These are phyloP conservation scores for Cercophora scortea DNA, from an alignment of 495 filamentous ascomycete species.

Conservation along the genomic window DNA sequence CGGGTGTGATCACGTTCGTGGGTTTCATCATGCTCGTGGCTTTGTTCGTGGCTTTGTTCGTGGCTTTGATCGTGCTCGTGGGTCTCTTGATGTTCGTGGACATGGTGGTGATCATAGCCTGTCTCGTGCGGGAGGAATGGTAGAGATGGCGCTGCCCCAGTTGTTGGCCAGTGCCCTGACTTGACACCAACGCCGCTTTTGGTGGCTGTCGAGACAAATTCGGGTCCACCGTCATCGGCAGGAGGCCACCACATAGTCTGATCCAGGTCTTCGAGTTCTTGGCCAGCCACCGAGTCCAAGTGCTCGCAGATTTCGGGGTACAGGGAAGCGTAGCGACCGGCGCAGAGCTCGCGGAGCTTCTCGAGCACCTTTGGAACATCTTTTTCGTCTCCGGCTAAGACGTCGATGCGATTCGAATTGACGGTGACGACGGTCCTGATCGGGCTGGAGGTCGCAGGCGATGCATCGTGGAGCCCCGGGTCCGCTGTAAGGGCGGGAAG, in stretches of 20 bases:
- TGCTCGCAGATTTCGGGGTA: slow-evolving; percentile 15
- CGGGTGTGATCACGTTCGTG: no score
- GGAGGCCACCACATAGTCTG: neutral
- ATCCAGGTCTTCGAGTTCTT: neutral
- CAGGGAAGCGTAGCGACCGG: slow-evolving; percentile 3
- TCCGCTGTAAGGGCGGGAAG: no score
- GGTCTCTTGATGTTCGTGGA: neutral
- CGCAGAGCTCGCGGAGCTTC: slow-evolving; percentile 9
- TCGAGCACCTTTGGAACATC: slow-evolving; percentile 12
- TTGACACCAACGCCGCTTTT: no score
- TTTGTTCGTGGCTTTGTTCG: neutral
- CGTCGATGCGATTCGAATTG: slow-evolving; percentile 9
- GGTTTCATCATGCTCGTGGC: neutral
- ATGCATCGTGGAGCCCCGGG: no score
- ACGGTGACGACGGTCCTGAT: slow-evolving; percentile 13
- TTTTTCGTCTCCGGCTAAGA: slow-evolving; percentile 6
- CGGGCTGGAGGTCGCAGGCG: neutral
- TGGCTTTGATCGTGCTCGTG: neutral
- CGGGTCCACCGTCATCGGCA: neutral
- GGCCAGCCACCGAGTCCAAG: neutral
- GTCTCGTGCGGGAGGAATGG: neutral
- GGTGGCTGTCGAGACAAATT: neutral
- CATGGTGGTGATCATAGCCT: neutral
- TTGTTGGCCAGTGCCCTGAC: neutral
- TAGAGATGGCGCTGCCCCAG: neutral